Evolutionary conservation across 2,329 filamentous ascomycete genomes (phyloP).

Genomic region (Curvularia verruculosa): DNA sequence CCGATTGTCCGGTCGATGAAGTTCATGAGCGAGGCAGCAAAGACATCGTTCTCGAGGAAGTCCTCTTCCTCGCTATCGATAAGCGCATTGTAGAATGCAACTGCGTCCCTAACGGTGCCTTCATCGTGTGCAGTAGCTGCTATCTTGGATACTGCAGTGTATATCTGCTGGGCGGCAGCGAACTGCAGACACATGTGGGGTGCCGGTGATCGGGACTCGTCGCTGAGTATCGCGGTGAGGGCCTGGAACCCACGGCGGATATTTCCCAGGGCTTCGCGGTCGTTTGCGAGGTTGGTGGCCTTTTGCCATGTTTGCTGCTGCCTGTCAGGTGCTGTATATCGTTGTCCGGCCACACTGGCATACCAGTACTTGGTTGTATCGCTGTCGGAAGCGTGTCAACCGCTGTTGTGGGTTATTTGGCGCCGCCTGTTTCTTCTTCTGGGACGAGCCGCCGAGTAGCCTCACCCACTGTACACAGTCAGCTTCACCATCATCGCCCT

Average conservation of each 20-base stretch:
- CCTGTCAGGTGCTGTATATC: slow-evolving; percentile 18
- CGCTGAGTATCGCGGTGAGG: slow-evolving; percentile 73
- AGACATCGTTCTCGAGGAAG: slow-evolving; percentile 84
- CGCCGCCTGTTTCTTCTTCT: slow-evolving; percentile 58
- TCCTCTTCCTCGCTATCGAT: slow-evolving; percentile 97
- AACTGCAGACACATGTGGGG: slow-evolving; percentile 93
- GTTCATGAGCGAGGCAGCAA: slow-evolving; percentile 86
- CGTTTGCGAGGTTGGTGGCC: slow-evolving; percentile 57
- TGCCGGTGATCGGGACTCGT: slow-evolving; percentile 85
- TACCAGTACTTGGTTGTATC: slow-evolving; percentile 65
- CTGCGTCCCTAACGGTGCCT: slow-evolving; percentile 81
- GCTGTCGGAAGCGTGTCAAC: slow-evolving; percentile 65
- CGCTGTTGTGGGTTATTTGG: slow-evolving; percentile 65
- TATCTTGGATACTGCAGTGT: slow-evolving; percentile 86
- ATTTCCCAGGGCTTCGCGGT: slow-evolving; percentile 57
- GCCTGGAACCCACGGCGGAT: slow-evolving; percentile 62
- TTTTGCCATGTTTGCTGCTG: slow-evolving; percentile 66
- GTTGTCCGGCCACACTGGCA: background rate
- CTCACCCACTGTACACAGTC: slow-evolving; percentile 60
- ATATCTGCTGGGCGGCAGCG: slow-evolving; percentile 84
- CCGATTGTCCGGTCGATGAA: slow-evolving; percentile 80
- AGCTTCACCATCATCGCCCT: slow-evolving; percentile 17
- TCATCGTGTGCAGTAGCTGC: slow-evolving; percentile 84
- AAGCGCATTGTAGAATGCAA: slow-evolving; percentile 85
- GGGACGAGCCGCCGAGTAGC: slow-evolving; percentile 63